Percentiles rank a stretch among this genome's conserved stretches.
These are phyloP conservation scores for Alternaria sp. DNA, from an alignment of 2,329 filamentous ascomycete species.

Conservation along the genomic window DNA sequence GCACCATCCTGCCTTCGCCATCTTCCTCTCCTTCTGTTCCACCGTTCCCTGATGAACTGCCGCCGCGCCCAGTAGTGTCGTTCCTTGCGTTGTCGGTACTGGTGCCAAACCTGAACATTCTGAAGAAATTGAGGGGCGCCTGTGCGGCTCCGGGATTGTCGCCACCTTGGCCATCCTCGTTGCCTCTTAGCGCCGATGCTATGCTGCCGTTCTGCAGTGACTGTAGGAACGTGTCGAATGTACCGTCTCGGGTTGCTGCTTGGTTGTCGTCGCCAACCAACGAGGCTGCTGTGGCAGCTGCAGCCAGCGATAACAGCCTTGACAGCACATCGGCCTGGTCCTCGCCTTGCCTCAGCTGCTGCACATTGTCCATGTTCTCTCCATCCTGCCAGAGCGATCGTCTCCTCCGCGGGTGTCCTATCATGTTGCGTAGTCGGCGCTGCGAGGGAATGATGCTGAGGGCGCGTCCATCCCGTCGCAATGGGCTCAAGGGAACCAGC, in stretches of 20 bases:
- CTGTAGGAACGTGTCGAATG: conserved; percentile 69
- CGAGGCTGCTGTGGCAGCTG: conserved; percentile 70
- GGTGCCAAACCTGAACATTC: conserved; percentile 73
- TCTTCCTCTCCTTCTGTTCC: conserved; percentile 47
- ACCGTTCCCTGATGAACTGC: conserved; percentile 29
- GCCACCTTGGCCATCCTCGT: conserved; percentile 51
- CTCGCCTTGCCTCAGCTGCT: conserved; percentile 60
- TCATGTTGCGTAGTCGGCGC: conserved; percentile 52
- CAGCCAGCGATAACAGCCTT: conserved; percentile 69
- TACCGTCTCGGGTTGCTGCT: conserved; percentile 66
- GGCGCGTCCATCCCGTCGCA: conserved; percentile 42
- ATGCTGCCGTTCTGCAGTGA: conserved; percentile 68
- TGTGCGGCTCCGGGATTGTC: conserved; percentile 52
- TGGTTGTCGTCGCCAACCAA: conserved; percentile 68
- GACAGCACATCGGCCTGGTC: conserved; percentile 71
- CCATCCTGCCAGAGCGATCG: conserved; percentile 56
- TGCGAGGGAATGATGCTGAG: conserved; percentile 51
- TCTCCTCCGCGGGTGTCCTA: conserved; percentile 59
- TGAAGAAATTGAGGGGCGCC: conserved; percentile 71
- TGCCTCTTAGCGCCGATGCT: conserved; percentile 63
- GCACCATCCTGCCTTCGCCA: conserved; percentile 67
- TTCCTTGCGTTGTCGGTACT: conserved; percentile 42
- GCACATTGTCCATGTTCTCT: conserved; percentile 37
- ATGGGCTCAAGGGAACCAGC: conserved; percentile 27
- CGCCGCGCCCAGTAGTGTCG: conserved; percentile 36